Evolutionary conservation across 257 asterid genomes (phyloP), one percentile per base, ranked within the genome.

Genomic region (Mentha longifolia): DNA sequence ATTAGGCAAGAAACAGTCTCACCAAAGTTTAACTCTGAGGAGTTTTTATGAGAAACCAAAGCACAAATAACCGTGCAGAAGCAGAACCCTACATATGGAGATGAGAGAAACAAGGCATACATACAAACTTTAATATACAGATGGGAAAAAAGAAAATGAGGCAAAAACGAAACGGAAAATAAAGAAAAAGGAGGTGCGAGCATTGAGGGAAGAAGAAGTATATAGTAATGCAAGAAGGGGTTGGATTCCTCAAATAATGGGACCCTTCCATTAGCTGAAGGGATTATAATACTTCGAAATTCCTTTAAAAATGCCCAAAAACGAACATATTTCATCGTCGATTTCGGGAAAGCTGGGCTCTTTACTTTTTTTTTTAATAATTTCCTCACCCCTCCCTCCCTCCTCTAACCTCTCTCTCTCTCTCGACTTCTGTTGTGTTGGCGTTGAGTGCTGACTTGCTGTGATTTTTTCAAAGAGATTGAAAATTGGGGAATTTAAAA

Each of bases 141-240:
- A 50, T 30, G 59, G 35, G 3, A 35, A 35, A 7, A 7, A 35
- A 35, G 1, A 35, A 35, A 46, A 54, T 20, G 61, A 72, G 41
- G 8, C 14, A 39, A 14, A 55, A 39, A 54, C 7, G 3, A n/a
- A 55, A 37, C 9, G 31, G 67, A 28, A 43, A 42, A 28, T 41
- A 61, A 50, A 56, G 58, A 58, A 68, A 63, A 75, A 61, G 72
- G 72, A 50, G 76, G 79, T 79, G 83, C 81, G 82, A 64, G 82
- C 89, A 78, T 82, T 80, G 78, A 75, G 85, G 82, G 61, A 74
- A 81, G 63, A 73, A 56, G 58, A 61, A 39, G 65, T 42, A 73
- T 73, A 61, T 77, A 58, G 82, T 71, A 77, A 62, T 68, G 75
- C 73, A 77, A 77, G 64, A 28, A 33, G 72, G 57, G 70, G 61